These are phyloP conservation scores for Saprolegnia diclina DNA, from an alignment of 352 stramenopile genomes.

Conservation along the genomic window DNA sequence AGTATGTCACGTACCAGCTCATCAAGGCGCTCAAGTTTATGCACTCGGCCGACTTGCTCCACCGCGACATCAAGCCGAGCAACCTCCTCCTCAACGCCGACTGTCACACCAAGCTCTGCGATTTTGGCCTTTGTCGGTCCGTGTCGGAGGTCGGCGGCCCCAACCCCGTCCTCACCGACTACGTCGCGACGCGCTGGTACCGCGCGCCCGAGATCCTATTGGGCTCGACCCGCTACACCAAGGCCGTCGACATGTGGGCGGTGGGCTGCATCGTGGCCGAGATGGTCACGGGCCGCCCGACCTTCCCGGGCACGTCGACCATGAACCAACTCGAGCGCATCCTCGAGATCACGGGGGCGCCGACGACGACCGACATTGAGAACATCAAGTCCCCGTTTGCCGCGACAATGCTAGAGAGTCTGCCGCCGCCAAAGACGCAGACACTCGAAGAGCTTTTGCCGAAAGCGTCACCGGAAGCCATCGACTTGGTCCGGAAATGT, in stretches of 20 bases:
- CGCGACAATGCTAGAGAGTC: slow-evolving; percentile 89
- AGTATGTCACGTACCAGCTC: slow-evolving; percentile 96
- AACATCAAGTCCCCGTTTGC: slow-evolving; percentile 91
- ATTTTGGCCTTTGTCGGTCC: slow-evolving; percentile 93
- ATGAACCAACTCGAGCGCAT: slow-evolving; percentile 98
- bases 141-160: slow-evolving; percentile 79
- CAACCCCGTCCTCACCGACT: slow-evolving; percentile 91
- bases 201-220: slow-evolving; percentile 93
- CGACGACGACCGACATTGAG: slow-evolving; percentile 85
- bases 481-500: slow-evolving; percentile 87
- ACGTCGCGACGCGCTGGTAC: slow-evolving; percentile 95
- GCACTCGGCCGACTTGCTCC: slow-evolving; percentile 91
- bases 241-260: slow-evolving; percentile 91
- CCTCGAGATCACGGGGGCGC: slow-evolving; percentile 89
- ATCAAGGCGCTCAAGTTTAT: slow-evolving; percentile 96
- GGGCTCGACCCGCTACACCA: slow-evolving; percentile 90
- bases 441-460: slow-evolving; percentile 84
- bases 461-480: slow-evolving; percentile 75
- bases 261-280: slow-evolving; percentile 93
- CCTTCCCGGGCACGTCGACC: slow-evolving; percentile 92
- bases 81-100: slow-evolving; percentile 95
- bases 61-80: slow-evolving; percentile 95
- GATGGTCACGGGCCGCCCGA: slow-evolving; percentile 87
- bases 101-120: slow-evolving; percentile 93
- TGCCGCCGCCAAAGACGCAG: slow-evolving; percentile 69